Evolutionary conservation across 495 filamentous ascomycete species (phyloP), one percentile per base, ranked within the genome.

Genomic region (Bryoglossum gracile): DNA sequence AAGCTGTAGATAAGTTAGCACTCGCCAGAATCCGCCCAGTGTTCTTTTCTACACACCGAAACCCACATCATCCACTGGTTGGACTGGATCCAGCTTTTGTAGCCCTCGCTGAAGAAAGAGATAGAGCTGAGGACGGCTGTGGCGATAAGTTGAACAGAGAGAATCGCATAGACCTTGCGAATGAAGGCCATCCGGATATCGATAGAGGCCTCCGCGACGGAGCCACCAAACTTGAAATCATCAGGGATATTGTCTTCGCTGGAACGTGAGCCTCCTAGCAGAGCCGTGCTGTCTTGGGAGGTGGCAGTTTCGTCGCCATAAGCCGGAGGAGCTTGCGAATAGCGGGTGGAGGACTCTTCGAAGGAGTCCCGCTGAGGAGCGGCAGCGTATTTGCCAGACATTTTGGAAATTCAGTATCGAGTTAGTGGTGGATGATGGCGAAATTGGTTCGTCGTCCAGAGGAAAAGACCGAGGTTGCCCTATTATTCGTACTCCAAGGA

Each of bases 111-210:
- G 68, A 84, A 86, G 77, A 96, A 96, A 56, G 85, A 83, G 60
- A 97, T 64, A 32, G 84, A 81, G 72, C 81, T 85, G 54, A 97
- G 74, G 56, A 80, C 72, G 23, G 83, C 83, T 1, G 92, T 99
- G 51, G 81, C 78, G 57, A 96, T 68, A 18, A 99, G 82, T 57
- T 98, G 94, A 23, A 86, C 85, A 10, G 94, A 86, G 77, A 91
- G 67, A 60, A 91, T 91, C 17, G 83, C 73, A 65, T 91, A 89
- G 48, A 89, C 86, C 68, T 99, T 99, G 61, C 92, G 86, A 51
- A 99, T 80, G 68, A 99, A 98, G 70, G 90, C 86, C 81, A 96
- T 94, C 51, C 92, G 84, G 65, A 98, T 95, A 53, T 92, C 87
- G 60, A 97, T 72, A 8, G 89, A 94, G 33, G 84, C 94, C 69